Evolutionary conservation across 441 rosid genomes (phyloP), one percentile per base, ranked within the genome.

Genomic region (Adansonia madagascariensis): DNA sequence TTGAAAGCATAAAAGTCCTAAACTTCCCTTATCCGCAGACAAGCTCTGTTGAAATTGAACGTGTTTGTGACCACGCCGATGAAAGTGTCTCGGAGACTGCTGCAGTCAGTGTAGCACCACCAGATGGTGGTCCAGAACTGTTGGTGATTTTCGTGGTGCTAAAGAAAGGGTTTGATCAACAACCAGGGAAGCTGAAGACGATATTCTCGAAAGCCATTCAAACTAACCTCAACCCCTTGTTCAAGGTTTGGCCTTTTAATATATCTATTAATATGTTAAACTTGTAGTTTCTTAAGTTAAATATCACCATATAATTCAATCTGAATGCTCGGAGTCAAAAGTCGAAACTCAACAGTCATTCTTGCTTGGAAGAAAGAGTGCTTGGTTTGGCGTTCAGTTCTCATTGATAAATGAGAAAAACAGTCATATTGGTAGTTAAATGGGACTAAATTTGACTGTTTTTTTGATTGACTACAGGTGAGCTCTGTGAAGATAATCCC

Each of bases 1-100:
- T 18, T 71, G 27, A 53, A 35, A 53, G 49, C n/a, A n/a, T 35
- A 39, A 35, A 73, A 39, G 0, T n/a, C 44, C 14, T 15, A 64
- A 18, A 8, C 41, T 22, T 10, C 43, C 35, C 72, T 77, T 61
- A 53, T 59, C 27, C 27, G 80, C 86, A 93, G 99, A 91, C 95
- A 27, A 95, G 99, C 85, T 90, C 97, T 43, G 83, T 92, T 56
- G 98, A 95, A 85, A 95, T 95, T 4, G 99, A 95, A 85, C 87
- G 88, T 1, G 89, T 88, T 49, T 95, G 98, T 74, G 90, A 93
- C 81, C 83, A 39, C 12, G 91, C 96, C 0, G 98, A 92, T 71
- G 91, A 90, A 71, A 76, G 92, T 72, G 82, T 92, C 77, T 72
- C 85, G 81, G 95, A 93, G 88, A 89, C 98, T 7, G 98, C 97